Percentiles rank a stretch among this genome's conserved stretches.
These are phyloP conservation scores for Trichothecium roseum DNA, from an alignment of 2,329 filamentous ascomycete genomes.

Conservation along the genomic window DNA sequence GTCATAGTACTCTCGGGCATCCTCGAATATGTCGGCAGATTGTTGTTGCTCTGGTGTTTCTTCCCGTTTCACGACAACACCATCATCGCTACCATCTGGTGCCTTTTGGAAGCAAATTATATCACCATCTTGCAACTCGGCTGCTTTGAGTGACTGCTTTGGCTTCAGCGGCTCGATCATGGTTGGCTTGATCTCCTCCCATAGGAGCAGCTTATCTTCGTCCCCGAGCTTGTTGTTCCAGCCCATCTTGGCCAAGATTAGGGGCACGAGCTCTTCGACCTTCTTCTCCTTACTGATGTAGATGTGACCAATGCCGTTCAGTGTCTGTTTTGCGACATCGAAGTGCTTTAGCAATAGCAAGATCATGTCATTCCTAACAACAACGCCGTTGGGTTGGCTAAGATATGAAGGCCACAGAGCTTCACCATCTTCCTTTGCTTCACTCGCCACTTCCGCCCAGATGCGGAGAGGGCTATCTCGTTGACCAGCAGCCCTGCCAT, in stretches of 20 bases:
- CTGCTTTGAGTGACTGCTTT: constrained; percentile 79
- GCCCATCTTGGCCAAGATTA: constrained; percentile 72
- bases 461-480: constrained; percentile 67
- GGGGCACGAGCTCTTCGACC: constrained; percentile 70
- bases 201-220: constrained; percentile 57
- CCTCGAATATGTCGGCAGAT: constrained; percentile 44
- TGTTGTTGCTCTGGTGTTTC: no score
- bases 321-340: constrained; percentile 62
- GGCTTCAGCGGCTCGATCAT: constrained; percentile 95
- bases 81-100: constrained; percentile 34
- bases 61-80: not conserved
- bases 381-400: constrained; percentile 43
- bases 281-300: constrained; percentile 85
- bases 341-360: constrained; percentile 92
- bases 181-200: constrained; percentile 94
- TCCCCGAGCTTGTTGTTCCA: constrained; percentile 68
- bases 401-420: constrained; percentile 60
- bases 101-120: constrained; percentile 87
- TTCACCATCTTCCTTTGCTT: constrained; percentile 56
- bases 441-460: constrained; percentile 73
- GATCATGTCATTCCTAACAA: constrained; percentile 53
- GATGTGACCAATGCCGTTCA: constrained; percentile 70
- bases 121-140: constrained; percentile 93
- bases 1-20: constrained; percentile 84
- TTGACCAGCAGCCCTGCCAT: constrained; percentile 40